Evolutionary conservation across 768 basidiomycete genomes (phyloP).

Genomic region (Leccinum disarticulatum): DNA sequence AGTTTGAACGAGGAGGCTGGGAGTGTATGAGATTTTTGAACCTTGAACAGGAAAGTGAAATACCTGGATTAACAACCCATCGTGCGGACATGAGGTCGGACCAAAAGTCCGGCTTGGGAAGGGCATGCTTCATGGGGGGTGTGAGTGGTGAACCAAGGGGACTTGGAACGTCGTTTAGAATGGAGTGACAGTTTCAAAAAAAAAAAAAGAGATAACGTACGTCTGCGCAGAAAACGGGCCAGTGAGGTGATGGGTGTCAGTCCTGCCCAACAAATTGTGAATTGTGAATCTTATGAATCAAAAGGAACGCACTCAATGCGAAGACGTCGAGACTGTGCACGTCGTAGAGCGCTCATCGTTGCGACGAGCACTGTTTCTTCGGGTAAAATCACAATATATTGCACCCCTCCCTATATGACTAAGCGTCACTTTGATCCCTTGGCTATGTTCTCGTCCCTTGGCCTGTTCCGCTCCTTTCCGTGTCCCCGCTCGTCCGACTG

Average conservation of each 20-base stretch:
- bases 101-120: slow-evolving; percentile 35
- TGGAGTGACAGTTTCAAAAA: too few relatives aligned
- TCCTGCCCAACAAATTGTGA: not conserved
- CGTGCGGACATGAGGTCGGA: slow-evolving; percentile 50
- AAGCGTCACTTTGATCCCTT: not conserved
- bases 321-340: not conserved
- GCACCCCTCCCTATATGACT: not conserved
- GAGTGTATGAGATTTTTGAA: not conserved
- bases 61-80: slow-evolving; percentile 79
- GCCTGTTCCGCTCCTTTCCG: slow-evolving; percentile 54
- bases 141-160: slow-evolving; percentile 15
- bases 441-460: slow-evolving; percentile 62
- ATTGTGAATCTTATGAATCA: not conserved
- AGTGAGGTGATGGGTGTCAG: not conserved
- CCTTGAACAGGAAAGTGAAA: not conserved
- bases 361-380: not conserved
- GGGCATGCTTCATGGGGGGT: slow-evolving; percentile 14
- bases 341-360: not conserved
- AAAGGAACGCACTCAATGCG: not conserved
- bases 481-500: slow-evolving; percentile 61
- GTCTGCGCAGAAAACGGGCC: not conserved
- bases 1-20: slow-evolving; percentile 67
- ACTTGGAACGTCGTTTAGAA: not conserved
- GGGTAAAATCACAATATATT: not conserved
- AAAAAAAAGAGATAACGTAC: not conserved